Evolutionary conservation across 2,329 filamentous ascomycete species (phyloP).

Genomic region (Fusarium tupiense): DNA sequence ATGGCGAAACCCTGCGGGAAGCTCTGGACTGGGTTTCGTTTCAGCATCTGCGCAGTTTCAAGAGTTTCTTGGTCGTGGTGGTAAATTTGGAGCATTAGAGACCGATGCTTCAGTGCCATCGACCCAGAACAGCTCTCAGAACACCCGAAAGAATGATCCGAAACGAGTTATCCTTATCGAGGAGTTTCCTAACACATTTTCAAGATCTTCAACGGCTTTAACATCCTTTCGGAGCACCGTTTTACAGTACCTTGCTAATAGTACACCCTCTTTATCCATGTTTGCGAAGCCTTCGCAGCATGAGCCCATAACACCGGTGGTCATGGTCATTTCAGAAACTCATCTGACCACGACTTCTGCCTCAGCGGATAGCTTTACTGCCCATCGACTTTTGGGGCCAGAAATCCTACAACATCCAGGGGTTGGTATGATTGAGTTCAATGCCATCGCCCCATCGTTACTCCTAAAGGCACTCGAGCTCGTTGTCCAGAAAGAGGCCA

Average conservation of each 20-base stretch:
- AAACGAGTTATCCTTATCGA: slow-evolving; percentile 77
- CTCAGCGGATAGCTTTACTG: slow-evolving; percentile 90
- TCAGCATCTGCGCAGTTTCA: slow-evolving; percentile 86
- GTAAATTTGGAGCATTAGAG: slow-evolving; percentile 80
- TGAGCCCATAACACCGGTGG: slow-evolving; percentile 73
- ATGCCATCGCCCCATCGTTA: slow-evolving; percentile 86
- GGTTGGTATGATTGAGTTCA: slow-evolving; percentile 88
- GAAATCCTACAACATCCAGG: slow-evolving; percentile 85
- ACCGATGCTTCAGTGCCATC: slow-evolving; percentile 47
- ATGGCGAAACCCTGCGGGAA: slow-evolving; percentile 85
- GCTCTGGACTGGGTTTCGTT: slow-evolving; percentile 67
- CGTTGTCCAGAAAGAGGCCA: slow-evolving; percentile 85
- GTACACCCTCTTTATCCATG: slow-evolving; percentile 65
- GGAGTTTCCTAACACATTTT: slow-evolving; percentile 83
- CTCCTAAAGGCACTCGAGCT: slow-evolving; percentile 85
- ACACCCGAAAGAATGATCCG: slow-evolving; percentile 27
- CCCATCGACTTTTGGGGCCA: slow-evolving; percentile 86
- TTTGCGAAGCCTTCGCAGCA: slow-evolving; percentile 54
- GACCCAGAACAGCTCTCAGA: slow-evolving; percentile 36
- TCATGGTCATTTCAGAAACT: slow-evolving; percentile 93
- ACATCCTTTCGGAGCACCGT: slow-evolving; percentile 80
- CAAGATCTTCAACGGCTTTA: slow-evolving; percentile 70
- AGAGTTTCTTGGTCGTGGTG: slow-evolving; percentile 86
- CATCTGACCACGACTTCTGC: slow-evolving; percentile 86
- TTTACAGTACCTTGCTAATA: slow-evolving; percentile 76